Conservation (phyloP, 2,329 filamentous ascomycete genomes). For the Rugonectria rugulosa region DNA sequence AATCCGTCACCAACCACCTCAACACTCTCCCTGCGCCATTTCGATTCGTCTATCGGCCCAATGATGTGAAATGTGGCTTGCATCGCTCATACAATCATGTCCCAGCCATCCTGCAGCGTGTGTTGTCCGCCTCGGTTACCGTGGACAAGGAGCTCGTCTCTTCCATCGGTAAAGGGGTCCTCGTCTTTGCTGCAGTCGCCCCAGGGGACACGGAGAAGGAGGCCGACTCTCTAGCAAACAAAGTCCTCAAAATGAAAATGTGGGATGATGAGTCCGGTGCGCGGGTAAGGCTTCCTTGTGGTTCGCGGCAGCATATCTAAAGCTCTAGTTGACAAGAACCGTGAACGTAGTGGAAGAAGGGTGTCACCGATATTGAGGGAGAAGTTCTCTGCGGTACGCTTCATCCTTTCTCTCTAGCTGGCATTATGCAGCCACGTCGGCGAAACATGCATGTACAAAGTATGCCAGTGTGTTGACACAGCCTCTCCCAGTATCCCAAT, state of each 20-base stretch:
- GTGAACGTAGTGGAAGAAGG: conserved; percentile 80
- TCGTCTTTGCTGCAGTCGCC: conserved; percentile 91
- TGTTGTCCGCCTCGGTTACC: conserved; percentile 93
- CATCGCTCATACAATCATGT: conserved; percentile 16
- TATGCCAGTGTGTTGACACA: not conserved
- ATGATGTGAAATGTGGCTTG: conserved; percentile 7
- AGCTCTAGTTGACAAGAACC: conserved; percentile 22
- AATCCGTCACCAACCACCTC: not conserved
- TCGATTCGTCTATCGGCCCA: conserved; percentile 1
- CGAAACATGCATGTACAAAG: too few species aligned
- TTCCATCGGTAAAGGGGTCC: conserved; percentile 85
- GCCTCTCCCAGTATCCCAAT: conserved; percentile 80
- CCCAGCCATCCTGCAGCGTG: conserved; percentile 88
- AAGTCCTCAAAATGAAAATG: conserved; percentile 87
- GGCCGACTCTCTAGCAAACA: conserved; percentile 80
- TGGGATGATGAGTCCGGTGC: conserved; percentile 84
- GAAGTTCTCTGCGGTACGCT: conserved; percentile 88
- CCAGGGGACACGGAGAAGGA: conserved; percentile 92
- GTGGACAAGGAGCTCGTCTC: conserved; percentile 92
- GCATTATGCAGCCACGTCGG: not conserved
- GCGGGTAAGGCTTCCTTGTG: conserved; percentile 56
- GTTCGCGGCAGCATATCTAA: not conserved
- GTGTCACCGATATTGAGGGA: conserved; percentile 84
- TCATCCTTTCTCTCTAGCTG: not conserved
- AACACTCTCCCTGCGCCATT: too few species aligned